A percentile compares a stretch with the other conserved stretches of the same genome.
Evolutionary conservation across 352 stramenopile genomes (phyloP).

Genomic region (Pythium pyrilobum): DNA sequence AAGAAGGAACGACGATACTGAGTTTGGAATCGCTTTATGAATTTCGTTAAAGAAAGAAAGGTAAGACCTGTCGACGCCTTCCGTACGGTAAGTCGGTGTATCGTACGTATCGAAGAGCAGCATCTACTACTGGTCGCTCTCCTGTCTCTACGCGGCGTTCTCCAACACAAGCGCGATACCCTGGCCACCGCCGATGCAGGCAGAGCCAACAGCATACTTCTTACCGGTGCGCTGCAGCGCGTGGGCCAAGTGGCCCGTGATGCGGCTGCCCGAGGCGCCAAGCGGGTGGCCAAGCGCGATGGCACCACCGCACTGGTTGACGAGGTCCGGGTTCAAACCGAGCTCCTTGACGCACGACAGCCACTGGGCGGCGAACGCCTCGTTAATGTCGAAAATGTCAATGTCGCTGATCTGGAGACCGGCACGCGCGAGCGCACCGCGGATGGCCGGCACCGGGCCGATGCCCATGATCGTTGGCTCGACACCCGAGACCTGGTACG

Average conservation of each 20-base stretch:
- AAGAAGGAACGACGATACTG: too few species aligned
- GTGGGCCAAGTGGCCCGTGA: conserved; percentile 90
- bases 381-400: conserved; percentile 98
- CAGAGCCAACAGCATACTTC: conserved; percentile 94
- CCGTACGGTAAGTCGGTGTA: too few species aligned
- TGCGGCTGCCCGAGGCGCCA: conserved; percentile 91
- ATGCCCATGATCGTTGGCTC: conserved; percentile 98
- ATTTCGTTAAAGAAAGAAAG: too few species aligned
- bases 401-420: conserved; percentile 91
- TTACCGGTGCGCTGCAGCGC: conserved; percentile 77
- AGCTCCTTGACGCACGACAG: conserved; percentile 96
- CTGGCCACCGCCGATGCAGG: conserved; percentile 98
- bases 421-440: conserved; percentile 84
- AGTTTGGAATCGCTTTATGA: too few species aligned
- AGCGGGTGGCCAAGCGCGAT: conserved; percentile 97
- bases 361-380: conserved; percentile 97
- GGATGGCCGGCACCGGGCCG: conserved; percentile 94
- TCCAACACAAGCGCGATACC: conserved; percentile 97
- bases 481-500: conserved; percentile 91
- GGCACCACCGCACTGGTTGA: conserved; percentile 94
- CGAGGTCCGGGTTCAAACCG: conserved; percentile 91
- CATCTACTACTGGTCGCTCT: not conserved
- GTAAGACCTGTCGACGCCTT: too few species aligned
- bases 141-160: conserved; percentile 53
- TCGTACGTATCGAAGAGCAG: too few species aligned